These are phyloP conservation scores for Datisca glomerata DNA, from an alignment of 306 rosid species.

Conservation along the genomic window DNA sequence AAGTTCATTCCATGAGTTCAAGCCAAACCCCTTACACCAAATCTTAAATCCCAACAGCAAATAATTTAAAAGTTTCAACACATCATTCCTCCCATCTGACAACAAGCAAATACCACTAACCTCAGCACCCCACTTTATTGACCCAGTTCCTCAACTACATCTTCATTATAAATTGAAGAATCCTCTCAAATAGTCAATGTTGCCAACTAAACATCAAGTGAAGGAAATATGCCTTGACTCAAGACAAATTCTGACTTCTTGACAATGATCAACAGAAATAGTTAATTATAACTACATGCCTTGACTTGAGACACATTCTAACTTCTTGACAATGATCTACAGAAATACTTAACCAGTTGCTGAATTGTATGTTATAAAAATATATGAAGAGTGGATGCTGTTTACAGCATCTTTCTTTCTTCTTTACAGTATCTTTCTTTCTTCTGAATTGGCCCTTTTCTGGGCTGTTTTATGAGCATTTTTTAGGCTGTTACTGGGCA, in stretches of 20 bases:
- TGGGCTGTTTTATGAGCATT: no score
- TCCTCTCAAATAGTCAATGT: conserved; percentile 20
- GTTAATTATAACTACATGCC: no score
- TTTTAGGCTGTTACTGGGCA: no score
- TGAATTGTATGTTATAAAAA: no score
- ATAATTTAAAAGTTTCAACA: conserved; percentile 49
- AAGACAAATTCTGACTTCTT: not conserved
- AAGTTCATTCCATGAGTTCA: conserved; percentile 64
- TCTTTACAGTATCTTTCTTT: no score
- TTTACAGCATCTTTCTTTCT: no score
- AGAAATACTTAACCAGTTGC: no score
- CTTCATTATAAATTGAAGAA: conserved; percentile 29
- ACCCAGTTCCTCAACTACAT: conserved; percentile 29
- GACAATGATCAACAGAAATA: not conserved
- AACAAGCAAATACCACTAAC: conserved; percentile 34
- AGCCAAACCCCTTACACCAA: conserved; percentile 63
- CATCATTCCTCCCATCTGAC: conserved; percentile 35
- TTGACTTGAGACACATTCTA: no score
- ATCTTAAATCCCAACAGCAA: conserved; percentile 35
- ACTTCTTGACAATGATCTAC: no score
- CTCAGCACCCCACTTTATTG: conserved; percentile 35
- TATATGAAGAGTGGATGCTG: no score
- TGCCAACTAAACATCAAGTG: conserved; percentile 17
- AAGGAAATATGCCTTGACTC: not conserved
- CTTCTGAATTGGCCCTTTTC: no score